Conservation (phyloP, 768 basidiomycete genomes). For the Melanogaster broomeanus region DNA sequence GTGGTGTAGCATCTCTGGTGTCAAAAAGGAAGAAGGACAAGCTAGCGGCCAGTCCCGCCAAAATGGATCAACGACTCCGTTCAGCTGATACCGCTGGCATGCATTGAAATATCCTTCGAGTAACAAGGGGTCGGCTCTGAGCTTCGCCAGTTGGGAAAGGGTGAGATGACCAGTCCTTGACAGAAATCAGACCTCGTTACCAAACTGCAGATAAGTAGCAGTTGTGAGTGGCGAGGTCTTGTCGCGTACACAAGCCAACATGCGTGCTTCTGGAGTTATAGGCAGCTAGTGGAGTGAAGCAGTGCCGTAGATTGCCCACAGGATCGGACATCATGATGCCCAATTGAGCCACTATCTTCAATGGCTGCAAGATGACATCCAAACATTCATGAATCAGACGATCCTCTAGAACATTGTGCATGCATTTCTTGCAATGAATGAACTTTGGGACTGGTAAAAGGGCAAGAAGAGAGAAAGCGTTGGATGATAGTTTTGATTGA, state of each 20-base stretch:
- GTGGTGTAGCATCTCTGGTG: conserved; percentile 40
- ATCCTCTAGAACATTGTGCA: conserved; percentile 24
- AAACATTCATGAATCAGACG: conserved; percentile 32
- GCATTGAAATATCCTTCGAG: no score
- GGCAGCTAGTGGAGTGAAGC: conserved; percentile 30
- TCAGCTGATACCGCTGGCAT: background rate
- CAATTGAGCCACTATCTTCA: conserved; percentile 33
- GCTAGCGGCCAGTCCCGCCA: conserved; percentile 37
- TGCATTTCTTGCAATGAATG: conserved; percentile 12
- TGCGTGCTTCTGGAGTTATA: conserved; percentile 32
- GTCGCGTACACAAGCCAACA: conserved; percentile 29
- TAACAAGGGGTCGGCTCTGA: no score
- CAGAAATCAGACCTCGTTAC: background rate
- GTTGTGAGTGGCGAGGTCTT: conserved; percentile 34
- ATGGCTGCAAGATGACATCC: conserved; percentile 28
- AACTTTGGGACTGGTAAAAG: conserved; percentile 32
- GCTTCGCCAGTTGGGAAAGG: no score
- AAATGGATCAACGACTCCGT: conserved; percentile 25
- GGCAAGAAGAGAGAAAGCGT: conserved; percentile 12
- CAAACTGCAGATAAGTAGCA: conserved; percentile 31
- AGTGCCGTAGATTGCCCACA: conserved; percentile 14
- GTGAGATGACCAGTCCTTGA: no score
- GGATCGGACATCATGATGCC: conserved; percentile 33
- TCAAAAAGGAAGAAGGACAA: conserved; percentile 36
- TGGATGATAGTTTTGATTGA: conserved; percentile 9